Conservation (phyloP, 2,329 filamentous ascomycete species). For the Bipolaris victoriae region DNA sequence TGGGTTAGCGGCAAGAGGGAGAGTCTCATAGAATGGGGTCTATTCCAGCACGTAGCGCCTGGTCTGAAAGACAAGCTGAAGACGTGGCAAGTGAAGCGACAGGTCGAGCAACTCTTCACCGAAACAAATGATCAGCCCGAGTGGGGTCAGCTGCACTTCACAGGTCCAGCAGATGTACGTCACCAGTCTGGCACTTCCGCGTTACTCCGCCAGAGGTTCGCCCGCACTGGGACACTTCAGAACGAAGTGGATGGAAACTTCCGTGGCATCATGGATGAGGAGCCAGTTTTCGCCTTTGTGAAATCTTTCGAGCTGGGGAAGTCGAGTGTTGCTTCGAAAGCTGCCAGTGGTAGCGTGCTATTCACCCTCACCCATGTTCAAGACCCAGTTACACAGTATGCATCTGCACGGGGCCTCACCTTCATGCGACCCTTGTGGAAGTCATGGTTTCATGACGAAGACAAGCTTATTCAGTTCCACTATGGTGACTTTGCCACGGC, state of each 20-base stretch:
- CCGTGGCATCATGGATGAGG: slow-evolving; percentile 74
- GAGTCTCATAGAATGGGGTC: slow-evolving; percentile 72
- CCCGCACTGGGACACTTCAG: slow-evolving; percentile 67
- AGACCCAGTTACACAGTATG: slow-evolving; percentile 79
- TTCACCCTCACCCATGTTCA: slow-evolving; percentile 82
- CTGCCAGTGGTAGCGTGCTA: slow-evolving; percentile 57
- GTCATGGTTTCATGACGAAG: slow-evolving; percentile 70
- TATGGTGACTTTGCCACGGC: slow-evolving; percentile 75
- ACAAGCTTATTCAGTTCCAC: slow-evolving; percentile 74
- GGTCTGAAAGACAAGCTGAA: slow-evolving; percentile 57
- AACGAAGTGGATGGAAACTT: slow-evolving; percentile 72
- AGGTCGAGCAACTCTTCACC: slow-evolving; percentile 71
- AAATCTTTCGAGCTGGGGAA: slow-evolving; percentile 46
- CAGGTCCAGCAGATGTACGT: slow-evolving; percentile 68
- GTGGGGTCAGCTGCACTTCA: slow-evolving; percentile 83
- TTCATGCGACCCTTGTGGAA: slow-evolving; percentile 81
- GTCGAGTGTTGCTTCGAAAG: slow-evolving; percentile 8
- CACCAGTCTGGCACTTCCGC: slow-evolving; percentile 75
- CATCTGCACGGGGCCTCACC: slow-evolving; percentile 75
- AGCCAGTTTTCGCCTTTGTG: slow-evolving; percentile 80
- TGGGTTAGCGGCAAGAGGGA: slow-evolving; percentile 81
- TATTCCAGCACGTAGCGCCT: slow-evolving; percentile 55
- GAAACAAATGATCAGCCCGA: slow-evolving; percentile 76
- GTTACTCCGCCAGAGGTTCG: slow-evolving; percentile 70
- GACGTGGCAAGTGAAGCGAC: slow-evolving; percentile 69